phyloP scores from a whole-genome alignment of 139 green algal species.

The Chlorella sp. region DNA sequence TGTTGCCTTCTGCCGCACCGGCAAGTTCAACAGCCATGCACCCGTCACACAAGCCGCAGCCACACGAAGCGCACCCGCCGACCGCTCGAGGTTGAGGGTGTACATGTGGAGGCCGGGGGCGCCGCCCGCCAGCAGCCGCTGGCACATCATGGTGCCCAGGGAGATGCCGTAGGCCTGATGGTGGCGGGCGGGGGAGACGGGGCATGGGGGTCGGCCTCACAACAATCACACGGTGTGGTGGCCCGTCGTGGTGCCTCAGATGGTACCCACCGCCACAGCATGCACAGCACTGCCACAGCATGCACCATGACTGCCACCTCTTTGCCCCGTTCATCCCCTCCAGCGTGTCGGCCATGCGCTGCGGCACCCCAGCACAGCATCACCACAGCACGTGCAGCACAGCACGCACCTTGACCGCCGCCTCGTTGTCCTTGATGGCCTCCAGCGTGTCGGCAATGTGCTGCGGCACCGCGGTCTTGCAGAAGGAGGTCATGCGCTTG shows the following conservation, averaged over 20 bases:
- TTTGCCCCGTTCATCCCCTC: slow-evolving; percentile 96
- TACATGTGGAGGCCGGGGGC: slow-evolving; percentile 96
- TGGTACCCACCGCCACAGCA: slow-evolving; percentile 99
- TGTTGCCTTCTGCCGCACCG: no score
- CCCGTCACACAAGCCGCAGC: no score
- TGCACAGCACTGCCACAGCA: not conserved
- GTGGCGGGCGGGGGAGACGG: not conserved
- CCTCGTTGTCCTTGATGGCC: slow-evolving; percentile 96
- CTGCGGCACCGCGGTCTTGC: slow-evolving; percentile 92
- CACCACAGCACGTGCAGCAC: slow-evolving; percentile 53
- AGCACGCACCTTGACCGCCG: slow-evolving; percentile 77
- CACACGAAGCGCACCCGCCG: slow-evolving; percentile 31
- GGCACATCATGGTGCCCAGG: slow-evolving; percentile 92
- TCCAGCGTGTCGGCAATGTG: slow-evolving; percentile 85
- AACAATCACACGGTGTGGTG: no score
- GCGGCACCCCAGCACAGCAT: slow-evolving; percentile 94
- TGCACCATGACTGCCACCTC: slow-evolving; percentile 88
- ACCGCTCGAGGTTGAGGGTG: slow-evolving; percentile 93
- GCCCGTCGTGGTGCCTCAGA: no score
- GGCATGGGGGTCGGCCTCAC: not conserved
- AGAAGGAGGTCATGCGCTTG: slow-evolving; percentile 98
- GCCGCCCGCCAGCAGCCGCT: slow-evolving; percentile 79
- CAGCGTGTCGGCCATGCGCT: slow-evolving; percentile 75
- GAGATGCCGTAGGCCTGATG: slow-evolving; percentile 87
- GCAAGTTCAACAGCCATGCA: no score